Percentiles rank a stretch among this genome's conserved stretches.
These are phyloP conservation scores for Thielaviopsis populi DNA, from an alignment of 2,329 filamentous ascomycete species.

Conservation along the genomic window DNA sequence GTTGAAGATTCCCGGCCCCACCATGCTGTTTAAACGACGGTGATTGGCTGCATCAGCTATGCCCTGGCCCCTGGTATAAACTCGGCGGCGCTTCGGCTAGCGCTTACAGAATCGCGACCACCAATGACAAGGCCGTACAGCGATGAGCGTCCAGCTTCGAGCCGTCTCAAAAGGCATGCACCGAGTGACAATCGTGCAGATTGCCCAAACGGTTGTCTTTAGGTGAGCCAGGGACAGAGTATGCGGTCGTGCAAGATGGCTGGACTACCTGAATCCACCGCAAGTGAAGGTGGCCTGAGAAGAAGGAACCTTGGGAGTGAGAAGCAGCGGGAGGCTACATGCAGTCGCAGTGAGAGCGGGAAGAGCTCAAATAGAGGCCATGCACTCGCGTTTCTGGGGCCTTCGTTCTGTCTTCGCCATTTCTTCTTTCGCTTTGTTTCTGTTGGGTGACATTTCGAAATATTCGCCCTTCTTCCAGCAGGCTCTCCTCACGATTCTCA, in stretches of 20 bases:
- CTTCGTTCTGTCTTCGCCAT: neutral
- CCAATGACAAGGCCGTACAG: constrained; percentile 9
- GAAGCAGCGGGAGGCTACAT: neutral
- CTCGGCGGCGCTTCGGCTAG: constrained; percentile 11
- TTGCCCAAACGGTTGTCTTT: neutral
- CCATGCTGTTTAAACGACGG: neutral
- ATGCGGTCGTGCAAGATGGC: neutral
- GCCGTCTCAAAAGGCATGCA: neutral
- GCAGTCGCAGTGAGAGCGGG: neutral
- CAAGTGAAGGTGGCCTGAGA: neutral
- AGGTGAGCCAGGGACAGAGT: neutral
- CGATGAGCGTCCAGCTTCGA: neutral
- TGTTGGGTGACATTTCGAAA: neutral
- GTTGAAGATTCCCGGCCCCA: constrained; percentile 5
- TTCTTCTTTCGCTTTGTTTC: neutral
- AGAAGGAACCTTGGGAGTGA: neutral
- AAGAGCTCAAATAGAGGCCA: neutral
- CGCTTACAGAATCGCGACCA: constrained; percentile 12
- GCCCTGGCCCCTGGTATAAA: constrained; percentile 10
- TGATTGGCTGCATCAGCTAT: constrained; percentile 10
- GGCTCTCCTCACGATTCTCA: neutral
- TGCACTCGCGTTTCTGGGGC: neutral
- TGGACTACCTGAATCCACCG: neutral
- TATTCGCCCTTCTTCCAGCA: neutral
- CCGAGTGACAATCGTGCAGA: neutral